Conservation (phyloP, 768 basidiomycete genomes). For the Termitomyces sp. region DNA sequence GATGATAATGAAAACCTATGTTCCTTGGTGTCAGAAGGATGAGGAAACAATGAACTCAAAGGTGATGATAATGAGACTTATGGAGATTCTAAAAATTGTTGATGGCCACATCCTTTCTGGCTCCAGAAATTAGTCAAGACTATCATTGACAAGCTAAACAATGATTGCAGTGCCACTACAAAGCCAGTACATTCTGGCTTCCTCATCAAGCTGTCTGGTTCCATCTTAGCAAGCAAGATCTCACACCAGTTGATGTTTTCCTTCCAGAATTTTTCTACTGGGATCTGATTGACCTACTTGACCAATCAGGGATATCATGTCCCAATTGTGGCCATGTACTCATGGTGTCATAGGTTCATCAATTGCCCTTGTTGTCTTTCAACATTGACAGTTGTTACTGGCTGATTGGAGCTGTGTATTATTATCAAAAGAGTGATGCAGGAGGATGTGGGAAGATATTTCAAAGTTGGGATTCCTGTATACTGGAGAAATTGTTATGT, state of each 20-base stretch:
- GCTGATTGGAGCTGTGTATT: not conserved
- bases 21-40: not conserved
- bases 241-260: not conserved
- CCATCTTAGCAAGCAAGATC: not conserved
- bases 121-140: not conserved
- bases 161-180: not conserved
- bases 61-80: not conserved
- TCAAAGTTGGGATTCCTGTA: not conserved
- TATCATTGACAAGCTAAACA: not conserved
- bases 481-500: not conserved
- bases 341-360: no score
- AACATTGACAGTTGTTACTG: no score
- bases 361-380: no score
- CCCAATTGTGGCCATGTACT: not conserved
- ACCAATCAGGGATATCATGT: not conserved
- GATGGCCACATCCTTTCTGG: not conserved
- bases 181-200: not conserved
- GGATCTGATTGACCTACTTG: not conserved
- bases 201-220: not conserved
- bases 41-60: not conserved
- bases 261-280: not conserved
- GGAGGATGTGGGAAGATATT: not conserved
- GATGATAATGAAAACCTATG: not conserved
- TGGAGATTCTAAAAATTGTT: not conserved
- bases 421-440: not conserved